These are phyloP conservation scores for Umbelopsis sp. DNA, from an alignment of 192 early-diverging fungal genomes.

Conservation along the genomic window DNA sequence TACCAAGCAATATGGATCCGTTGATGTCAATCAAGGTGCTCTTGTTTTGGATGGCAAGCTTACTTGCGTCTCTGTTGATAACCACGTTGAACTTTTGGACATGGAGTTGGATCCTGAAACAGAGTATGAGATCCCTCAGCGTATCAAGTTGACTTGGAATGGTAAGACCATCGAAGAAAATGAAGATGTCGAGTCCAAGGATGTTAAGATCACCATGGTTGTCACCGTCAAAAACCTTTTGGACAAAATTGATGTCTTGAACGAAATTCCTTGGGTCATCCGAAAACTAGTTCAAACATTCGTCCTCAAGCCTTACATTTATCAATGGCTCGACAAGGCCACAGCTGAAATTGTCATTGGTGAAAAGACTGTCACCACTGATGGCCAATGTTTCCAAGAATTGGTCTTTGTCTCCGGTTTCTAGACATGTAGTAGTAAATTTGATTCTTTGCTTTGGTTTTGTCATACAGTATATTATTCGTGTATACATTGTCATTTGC, in stretches of 20 bases:
- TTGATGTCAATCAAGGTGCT: slow-evolving; percentile 72
- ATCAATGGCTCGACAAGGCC: slow-evolving; percentile 88
- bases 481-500: slow-evolving; percentile 12
- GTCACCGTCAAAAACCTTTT: slow-evolving; percentile 62
- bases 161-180: slow-evolving; percentile 77
- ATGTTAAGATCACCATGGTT: slow-evolving; percentile 64
- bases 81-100: slow-evolving; percentile 65
- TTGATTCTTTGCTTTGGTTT: background rate
- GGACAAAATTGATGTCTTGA: slow-evolving; percentile 88
- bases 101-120: slow-evolving; percentile 72
- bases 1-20: slow-evolving; percentile 67
- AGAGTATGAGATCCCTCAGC: slow-evolving; percentile 81
- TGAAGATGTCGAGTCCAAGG: slow-evolving; percentile 55
- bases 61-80: slow-evolving; percentile 76
- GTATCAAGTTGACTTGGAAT: slow-evolving; percentile 71
- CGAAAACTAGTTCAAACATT: slow-evolving; percentile 89
- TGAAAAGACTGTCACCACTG: slow-evolving; percentile 59
- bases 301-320: slow-evolving; percentile 91
- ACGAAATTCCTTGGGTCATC: slow-evolving; percentile 91
- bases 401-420: slow-evolving; percentile 67
- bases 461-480: slow-evolving; percentile 14
- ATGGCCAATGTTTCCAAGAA: slow-evolving; percentile 83
- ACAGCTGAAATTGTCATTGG: slow-evolving; percentile 73
- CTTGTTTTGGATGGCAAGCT: slow-evolving; percentile 69
- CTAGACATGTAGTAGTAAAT: slow-evolving; percentile 19